These are phyloP conservation scores for Beauveria asiatica DNA, from an alignment of 2,329 filamentous ascomycete genomes.

Conservation along the genomic window DNA sequence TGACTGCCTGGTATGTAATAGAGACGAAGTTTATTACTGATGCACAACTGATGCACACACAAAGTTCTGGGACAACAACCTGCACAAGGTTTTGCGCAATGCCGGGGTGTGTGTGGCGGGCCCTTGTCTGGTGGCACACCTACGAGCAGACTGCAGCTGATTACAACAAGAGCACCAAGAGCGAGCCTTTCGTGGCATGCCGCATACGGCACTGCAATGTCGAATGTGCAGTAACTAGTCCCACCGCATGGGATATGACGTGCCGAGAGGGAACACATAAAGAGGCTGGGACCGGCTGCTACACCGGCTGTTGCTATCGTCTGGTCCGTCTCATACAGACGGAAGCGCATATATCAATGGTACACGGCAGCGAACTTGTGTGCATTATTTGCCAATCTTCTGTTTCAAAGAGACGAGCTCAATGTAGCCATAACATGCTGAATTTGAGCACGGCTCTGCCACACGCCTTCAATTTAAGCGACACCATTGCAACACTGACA, in stretches of 20 bases:
- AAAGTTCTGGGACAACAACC: not conserved
- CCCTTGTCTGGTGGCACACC: slow-evolving; percentile 1
- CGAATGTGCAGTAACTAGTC: not conserved
- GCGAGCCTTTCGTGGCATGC: not conserved
- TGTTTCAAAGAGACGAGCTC: not conserved
- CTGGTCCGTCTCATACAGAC: not conserved
- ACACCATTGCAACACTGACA: not conserved
- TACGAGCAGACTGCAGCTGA: not conserved
- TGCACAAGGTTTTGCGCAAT: slow-evolving; percentile 4
- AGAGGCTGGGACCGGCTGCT: not conserved
- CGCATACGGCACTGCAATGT: not conserved
- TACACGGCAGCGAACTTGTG: not conserved
- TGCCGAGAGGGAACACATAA: not conserved
- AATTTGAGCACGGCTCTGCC: not conserved
- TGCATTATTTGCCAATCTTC: not conserved
- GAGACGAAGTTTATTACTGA: not conserved
- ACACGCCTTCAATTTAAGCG: not conserved
- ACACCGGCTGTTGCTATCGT: not conserved
- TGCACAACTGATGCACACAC: not conserved
- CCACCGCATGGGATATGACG: not conserved
- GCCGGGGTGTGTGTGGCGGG: not conserved
- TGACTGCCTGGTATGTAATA: not conserved
- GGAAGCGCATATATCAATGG: too few species aligned
- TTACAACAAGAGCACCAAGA: not conserved
- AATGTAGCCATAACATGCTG: not conserved